Evolutionary conservation across 805 yeast species (phyloP).

Genomic region (Candida ortonii): DNA sequence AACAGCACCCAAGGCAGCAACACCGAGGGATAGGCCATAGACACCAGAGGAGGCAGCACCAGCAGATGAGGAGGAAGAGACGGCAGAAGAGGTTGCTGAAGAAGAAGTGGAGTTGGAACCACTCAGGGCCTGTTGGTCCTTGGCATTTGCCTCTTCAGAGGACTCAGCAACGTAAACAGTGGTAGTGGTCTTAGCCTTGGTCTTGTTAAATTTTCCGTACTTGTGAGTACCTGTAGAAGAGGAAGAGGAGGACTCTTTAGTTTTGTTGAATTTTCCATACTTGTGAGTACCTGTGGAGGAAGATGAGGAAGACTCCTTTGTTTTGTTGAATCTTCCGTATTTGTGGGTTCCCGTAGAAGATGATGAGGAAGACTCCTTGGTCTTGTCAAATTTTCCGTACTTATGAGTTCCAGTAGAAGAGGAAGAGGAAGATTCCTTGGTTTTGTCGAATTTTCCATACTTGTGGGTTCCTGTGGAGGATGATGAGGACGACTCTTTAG

Average conservation of each 20-base stretch:
- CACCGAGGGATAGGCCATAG: slow-evolving; percentile 18
- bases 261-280: slow-evolving; percentile 55
- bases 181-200: slow-evolving; percentile 38
- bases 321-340: slow-evolving; percentile 51
- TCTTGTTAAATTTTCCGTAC: slow-evolving; percentile 50
- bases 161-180: slow-evolving; percentile 31
- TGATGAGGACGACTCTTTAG: slow-evolving; percentile 32
- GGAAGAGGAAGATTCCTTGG: slow-evolving; percentile 37
- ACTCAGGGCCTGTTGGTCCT: slow-evolving; percentile 19
- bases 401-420: slow-evolving; percentile 49
- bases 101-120: slow-evolving; percentile 23
- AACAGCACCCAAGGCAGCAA: slow-evolving; percentile 19
- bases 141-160: slow-evolving; percentile 10
- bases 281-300: slow-evolving; percentile 49
- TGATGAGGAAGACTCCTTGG: slow-evolving; percentile 32
- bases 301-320: slow-evolving; percentile 33
- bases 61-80: slow-evolving; percentile 20
- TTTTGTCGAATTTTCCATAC: slow-evolving; percentile 51
- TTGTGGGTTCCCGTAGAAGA: slow-evolving; percentile 41
- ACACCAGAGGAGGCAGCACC: slow-evolving; percentile 27
- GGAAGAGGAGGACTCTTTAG: slow-evolving; percentile 32
- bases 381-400: slow-evolving; percentile 54
- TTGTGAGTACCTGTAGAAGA: slow-evolving; percentile 40
- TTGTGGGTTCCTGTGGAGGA: slow-evolving; percentile 41
- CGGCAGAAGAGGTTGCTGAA: slow-evolving; percentile 15